phyloP scores from a whole-genome alignment of 345 rosid genomes.

The Isatis tinctoria region DNA sequence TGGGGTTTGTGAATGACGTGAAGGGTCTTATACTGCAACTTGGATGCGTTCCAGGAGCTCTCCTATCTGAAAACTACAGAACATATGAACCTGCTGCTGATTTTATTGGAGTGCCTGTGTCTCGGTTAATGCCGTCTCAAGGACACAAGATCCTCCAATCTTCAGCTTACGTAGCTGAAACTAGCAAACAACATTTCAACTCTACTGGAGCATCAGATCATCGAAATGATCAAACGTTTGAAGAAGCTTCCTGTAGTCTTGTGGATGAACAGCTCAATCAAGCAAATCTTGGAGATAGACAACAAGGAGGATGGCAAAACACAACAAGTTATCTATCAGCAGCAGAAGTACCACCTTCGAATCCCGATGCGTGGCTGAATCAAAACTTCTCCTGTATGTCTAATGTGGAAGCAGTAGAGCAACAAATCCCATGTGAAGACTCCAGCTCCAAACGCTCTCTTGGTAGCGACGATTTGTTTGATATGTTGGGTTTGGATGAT shows the following conservation, averaged over 20 bases:
- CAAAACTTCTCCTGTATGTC: constrained; percentile 38
- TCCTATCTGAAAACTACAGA: constrained; percentile 49
- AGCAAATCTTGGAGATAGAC: constrained; percentile 8
- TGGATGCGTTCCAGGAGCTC: constrained; percentile 72
- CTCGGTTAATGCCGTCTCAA: constrained; percentile 37
- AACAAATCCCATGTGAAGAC: constrained; percentile 40
- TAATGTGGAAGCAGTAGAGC: constrained; percentile 36
- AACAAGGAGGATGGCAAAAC: constrained; percentile 26
- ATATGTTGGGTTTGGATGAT: constrained; percentile 69
- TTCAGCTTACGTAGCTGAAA: constrained; percentile 27
- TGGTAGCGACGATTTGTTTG: constrained; percentile 76
- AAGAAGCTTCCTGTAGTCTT: constrained; percentile 11
- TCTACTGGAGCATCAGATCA: constrained; percentile 31
- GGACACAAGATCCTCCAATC: constrained; percentile 31
- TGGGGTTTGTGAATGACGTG: constrained; percentile 71
- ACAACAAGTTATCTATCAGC: background rate
- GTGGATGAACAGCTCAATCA: constrained; percentile 20
- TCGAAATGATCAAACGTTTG: constrained; percentile 5
- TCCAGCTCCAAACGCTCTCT: constrained; percentile 32
- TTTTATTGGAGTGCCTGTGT: constrained; percentile 45
- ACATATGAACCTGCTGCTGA: constrained; percentile 38
- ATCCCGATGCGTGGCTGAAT: constrained; percentile 45
- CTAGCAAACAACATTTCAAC: constrained; percentile 44
- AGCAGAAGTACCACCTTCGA: constrained; percentile 23
- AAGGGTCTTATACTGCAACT: constrained; percentile 71